A percentile compares a stretch with the other conserved stretches of the same genome.
Evolutionary conservation across 257 asterid genomes (phyloP).

Genomic region (Voacanga thouarsii): DNA sequence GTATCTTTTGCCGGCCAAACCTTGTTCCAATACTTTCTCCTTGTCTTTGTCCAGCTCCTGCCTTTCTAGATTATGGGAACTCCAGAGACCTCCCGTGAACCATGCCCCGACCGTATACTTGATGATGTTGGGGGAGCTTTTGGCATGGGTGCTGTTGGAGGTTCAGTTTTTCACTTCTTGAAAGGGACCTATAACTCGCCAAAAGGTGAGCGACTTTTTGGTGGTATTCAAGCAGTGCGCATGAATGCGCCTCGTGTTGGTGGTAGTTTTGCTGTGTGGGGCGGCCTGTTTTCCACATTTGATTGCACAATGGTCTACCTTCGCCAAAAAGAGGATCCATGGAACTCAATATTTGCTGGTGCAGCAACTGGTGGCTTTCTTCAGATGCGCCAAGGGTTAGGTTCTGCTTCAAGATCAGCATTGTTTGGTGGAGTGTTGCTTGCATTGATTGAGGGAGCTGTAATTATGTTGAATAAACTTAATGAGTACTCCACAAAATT

Average conservation of each 20-base stretch:
- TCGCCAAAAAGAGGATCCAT: slow-evolving; percentile 83
- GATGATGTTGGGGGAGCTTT: slow-evolving; percentile 88
- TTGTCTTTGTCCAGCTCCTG: not conserved
- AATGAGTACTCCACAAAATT: slow-evolving; percentile 49
- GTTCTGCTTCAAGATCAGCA: slow-evolving; percentile 68
- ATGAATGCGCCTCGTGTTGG: slow-evolving; percentile 98
- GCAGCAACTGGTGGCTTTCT: slow-evolving; percentile 93
- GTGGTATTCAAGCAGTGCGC: slow-evolving; percentile 82
- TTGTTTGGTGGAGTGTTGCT: slow-evolving; percentile 66
- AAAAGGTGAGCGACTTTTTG: slow-evolving; percentile 72
- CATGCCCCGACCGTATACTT: slow-evolving; percentile 87
- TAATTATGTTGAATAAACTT: slow-evolving; percentile 73
- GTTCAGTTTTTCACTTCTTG: slow-evolving; percentile 80
- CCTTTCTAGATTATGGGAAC: slow-evolving; percentile 55
- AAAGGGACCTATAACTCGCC: slow-evolving; percentile 80
- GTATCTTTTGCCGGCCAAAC: not conserved
- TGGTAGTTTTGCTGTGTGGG: slow-evolving; percentile 98
- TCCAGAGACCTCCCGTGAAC: slow-evolving; percentile 84
- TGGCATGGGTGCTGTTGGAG: slow-evolving; percentile 90
- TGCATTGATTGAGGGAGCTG: slow-evolving; percentile 80
- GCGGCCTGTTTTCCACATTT: slow-evolving; percentile 83
- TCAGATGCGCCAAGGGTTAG: slow-evolving; percentile 75
- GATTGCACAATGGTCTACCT: slow-evolving; percentile 80
- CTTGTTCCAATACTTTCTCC: not conserved
- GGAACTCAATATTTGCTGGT: slow-evolving; percentile 86